Conservation (phyloP, 306 rosid species). For the Geum urbanum region DNA sequence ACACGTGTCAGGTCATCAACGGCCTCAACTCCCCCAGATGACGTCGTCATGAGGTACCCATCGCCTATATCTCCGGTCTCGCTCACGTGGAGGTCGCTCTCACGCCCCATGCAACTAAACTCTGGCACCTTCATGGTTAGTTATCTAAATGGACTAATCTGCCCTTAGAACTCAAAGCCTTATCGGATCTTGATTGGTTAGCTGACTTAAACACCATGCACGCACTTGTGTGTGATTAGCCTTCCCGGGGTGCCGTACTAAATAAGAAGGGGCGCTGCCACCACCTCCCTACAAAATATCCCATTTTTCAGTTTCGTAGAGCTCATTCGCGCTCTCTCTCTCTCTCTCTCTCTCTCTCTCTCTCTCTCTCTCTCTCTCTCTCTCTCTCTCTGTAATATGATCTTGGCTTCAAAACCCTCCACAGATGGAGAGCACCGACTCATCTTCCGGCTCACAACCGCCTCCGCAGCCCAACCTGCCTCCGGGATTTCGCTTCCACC, state of each 20-base stretch:
- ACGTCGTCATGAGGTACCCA: slow-evolving; percentile 49
- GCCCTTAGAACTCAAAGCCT: neutral
- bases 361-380: too few species aligned
- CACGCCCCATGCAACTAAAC: slow-evolving; percentile 10
- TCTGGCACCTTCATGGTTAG: neutral
- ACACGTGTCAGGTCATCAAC: slow-evolving; percentile 27
- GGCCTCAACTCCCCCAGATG: slow-evolving; percentile 40
- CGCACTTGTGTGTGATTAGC: neutral
- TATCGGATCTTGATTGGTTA: neutral
- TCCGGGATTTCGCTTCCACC: slow-evolving; percentile 94
- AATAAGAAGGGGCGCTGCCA: slow-evolving; percentile 8
- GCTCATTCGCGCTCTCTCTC: too few species aligned
- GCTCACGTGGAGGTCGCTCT: neutral
- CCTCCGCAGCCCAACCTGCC: slow-evolving; percentile 64
- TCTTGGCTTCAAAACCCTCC: slow-evolving; percentile 26
- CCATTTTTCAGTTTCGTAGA: neutral
- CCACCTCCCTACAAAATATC: slow-evolving; percentile 14
- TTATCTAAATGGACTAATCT: neutral
- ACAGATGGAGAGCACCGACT: slow-evolving; percentile 82
- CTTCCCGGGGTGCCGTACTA: neutral
- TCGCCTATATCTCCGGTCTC: slow-evolving; percentile 24
- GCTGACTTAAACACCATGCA: neutral
- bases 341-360: neutral
- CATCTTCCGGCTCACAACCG: slow-evolving; percentile 51
- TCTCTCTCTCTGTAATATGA: slow-evolving; percentile 10